Evolutionary conservation across 129 eudicot species (phyloP).

Genomic region (Rutidosis leptorrhynchoides): DNA sequence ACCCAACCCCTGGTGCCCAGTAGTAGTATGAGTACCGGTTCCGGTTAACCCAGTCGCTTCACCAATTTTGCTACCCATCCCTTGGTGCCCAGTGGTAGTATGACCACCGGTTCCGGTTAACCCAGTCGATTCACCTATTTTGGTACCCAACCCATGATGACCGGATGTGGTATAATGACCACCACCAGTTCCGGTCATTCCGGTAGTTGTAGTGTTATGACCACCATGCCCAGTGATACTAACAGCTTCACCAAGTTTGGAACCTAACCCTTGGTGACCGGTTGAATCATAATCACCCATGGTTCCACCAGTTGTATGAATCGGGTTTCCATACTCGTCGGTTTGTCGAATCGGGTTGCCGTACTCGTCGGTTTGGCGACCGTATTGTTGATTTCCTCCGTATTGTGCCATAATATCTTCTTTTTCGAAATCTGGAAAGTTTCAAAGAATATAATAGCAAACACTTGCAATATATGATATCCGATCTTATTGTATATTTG

Average conservation of each 20-base stretch:
- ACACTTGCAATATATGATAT: too few relatives aligned
- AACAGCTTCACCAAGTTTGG: conserved; percentile 13
- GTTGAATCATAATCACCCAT: conserved; percentile 39
- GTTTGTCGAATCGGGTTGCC: conserved; percentile 55
- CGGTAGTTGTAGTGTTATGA: conserved; percentile 9
- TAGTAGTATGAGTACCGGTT: neutral
- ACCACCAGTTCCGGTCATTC: conserved; percentile 10
- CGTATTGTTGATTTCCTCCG: conserved; percentile 31
- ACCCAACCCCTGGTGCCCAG: neutral
- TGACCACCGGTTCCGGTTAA: neutral
- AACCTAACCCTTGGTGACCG: conserved; percentile 23
- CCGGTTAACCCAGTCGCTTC: neutral
- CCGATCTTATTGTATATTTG: too few relatives aligned
- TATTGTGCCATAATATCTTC: conserved; percentile 75
- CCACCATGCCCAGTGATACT: conserved; percentile 13
- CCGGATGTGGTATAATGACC: neutral
- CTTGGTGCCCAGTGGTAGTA: conserved; percentile 12
- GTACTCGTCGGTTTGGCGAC: conserved; percentile 45
- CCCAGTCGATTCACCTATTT: neutral
- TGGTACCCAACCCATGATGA: conserved; percentile 15
- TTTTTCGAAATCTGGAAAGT: too few relatives aligned
- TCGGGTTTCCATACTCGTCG: conserved; percentile 64
- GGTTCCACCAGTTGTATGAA: conserved; percentile 41
- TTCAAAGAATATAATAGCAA: too few relatives aligned
- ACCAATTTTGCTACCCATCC: neutral